phyloP scores from a whole-genome alignment of 2,329 filamentous ascomycete genomes.

The Colletotrichum sp. region DNA sequence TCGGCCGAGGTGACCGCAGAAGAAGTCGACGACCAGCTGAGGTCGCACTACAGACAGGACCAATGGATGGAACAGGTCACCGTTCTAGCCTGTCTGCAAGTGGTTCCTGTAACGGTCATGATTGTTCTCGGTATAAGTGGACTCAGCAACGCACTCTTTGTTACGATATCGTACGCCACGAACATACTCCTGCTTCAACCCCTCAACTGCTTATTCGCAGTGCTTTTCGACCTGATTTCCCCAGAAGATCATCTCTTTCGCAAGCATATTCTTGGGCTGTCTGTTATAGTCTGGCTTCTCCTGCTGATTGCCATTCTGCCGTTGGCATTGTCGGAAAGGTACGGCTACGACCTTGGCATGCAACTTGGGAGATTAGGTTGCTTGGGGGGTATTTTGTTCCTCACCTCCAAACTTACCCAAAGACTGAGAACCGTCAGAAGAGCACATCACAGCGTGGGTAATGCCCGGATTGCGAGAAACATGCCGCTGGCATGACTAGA shows the following conservation, averaged over 20 bases:
- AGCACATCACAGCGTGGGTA: fast-evolving
- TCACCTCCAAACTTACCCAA: too few relatives aligned
- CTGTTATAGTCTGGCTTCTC: neutral
- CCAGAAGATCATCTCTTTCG: fast-evolving
- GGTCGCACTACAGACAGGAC: neutral
- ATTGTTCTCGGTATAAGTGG: too few relatives aligned
- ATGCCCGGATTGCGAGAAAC: too few relatives aligned
- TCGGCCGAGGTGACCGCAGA: too few relatives aligned
- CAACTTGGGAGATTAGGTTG: too few relatives aligned
- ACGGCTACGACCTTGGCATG: too few relatives aligned
- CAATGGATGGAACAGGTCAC: neutral
- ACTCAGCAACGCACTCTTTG: neutral
- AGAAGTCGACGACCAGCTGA: fast-evolving
- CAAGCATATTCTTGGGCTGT: fast-evolving
- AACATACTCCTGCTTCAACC: neutral
- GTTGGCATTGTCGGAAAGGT: too few relatives aligned
- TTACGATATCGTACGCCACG: fast-evolving
- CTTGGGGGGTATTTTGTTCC: too few relatives aligned
- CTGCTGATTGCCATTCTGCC: fast-evolving
- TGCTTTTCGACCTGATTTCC: neutral
- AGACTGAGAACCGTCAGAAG: too few relatives aligned
- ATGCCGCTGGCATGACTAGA: fast-evolving
- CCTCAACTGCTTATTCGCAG: neutral
- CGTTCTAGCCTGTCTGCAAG: neutral
- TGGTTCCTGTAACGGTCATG: neutral